Base-by-base conservation (phyloP, 371 early-diverging fungal species). In the Syncephalastrum monosporum region DNA sequence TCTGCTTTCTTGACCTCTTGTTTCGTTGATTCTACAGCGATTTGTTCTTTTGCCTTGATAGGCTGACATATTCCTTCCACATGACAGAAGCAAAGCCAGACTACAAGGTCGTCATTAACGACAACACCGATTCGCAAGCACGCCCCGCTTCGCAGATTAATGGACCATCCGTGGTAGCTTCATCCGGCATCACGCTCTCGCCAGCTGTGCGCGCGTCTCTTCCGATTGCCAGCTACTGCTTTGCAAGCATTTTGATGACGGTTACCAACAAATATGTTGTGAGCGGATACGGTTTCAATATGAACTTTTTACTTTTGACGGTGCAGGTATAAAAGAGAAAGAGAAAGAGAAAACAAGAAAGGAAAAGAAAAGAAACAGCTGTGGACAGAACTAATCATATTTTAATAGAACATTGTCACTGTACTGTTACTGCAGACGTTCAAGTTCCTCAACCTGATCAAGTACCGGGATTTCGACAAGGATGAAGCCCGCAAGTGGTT, bases 201-300 rank as follows among this genome's bases (percentile, higher is more conserved):
- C 80, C 80, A 14, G 66, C 47, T n/a, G 57, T 64, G 52, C 70
- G 75, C 49, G 76, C 81, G 19, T 63, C 72, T n/a, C 50, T 87
- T 50, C 85, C 92, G 33, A 93, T 97, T 60, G 60, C 87, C 38
- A 84, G 92, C 61, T 97, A 97, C 71, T 96, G 97, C 78, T 68
- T 77, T 47, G 86, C 96, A 23, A 93, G 94, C 55, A 96, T 97
- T 58, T 74, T 93, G 56, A 96, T 98, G 97, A 98, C 98, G 5
- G 87, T 97, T 43, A 93, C 94, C 56, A 98, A 98, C 83, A 98
- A 97, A 77, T 83, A 89, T 59, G 95, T 97, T 16, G 86, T 98
- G 44, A 92, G 93, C 45, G 84, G 84, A 61, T 85, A 89, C 69
- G 82, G 88, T 56, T 93, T 93, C 70, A 82, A 91, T 53, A 89